These are phyloP conservation scores for Orbilia brochopaga DNA, from an alignment of 2,329 filamentous ascomycete species.

Conservation along the genomic window DNA sequence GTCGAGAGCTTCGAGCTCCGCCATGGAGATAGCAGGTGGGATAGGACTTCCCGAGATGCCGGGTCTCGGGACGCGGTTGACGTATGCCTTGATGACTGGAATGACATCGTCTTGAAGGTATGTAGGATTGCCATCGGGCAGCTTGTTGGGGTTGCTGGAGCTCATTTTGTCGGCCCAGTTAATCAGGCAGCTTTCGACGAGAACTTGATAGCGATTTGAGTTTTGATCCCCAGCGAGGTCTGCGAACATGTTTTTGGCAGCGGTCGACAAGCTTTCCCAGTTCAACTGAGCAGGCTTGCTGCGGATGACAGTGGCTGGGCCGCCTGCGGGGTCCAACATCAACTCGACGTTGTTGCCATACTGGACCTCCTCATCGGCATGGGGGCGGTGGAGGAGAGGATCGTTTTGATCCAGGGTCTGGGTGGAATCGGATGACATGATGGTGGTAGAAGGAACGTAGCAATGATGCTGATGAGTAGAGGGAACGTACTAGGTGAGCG, in stretches of 20 bases:
- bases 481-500: background rate
- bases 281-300: constrained; percentile 9
- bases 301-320: constrained; percentile 22
- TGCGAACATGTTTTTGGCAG: constrained; percentile 34
- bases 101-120: constrained; percentile 37
- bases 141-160: constrained; percentile 25
- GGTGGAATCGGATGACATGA: constrained; percentile 12
- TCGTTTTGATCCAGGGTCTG: background rate
- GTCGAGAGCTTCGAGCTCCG: constrained; percentile 42
- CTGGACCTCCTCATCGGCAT: constrained; percentile 1
- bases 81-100: constrained; percentile 45
- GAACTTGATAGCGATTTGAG: constrained; percentile 31
- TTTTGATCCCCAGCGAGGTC: constrained; percentile 23
- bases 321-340: constrained; percentile 4
- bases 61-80: constrained; percentile 35
- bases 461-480: background rate
- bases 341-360: constrained; percentile 14
- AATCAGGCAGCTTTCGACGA: constrained; percentile 22
- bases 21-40: constrained; percentile 39
- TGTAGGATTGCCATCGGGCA: constrained; percentile 38
- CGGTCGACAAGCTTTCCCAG: constrained; percentile 17
- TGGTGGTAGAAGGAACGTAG: background rate
- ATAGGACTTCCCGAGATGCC: constrained; percentile 28
- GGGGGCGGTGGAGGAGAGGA: constrained; percentile 17
- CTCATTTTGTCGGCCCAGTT: constrained; percentile 37